phyloP scores from a whole-genome alignment of 2,329 filamentous ascomycete genomes.

The Myriosclerotinia curreyana region DNA sequence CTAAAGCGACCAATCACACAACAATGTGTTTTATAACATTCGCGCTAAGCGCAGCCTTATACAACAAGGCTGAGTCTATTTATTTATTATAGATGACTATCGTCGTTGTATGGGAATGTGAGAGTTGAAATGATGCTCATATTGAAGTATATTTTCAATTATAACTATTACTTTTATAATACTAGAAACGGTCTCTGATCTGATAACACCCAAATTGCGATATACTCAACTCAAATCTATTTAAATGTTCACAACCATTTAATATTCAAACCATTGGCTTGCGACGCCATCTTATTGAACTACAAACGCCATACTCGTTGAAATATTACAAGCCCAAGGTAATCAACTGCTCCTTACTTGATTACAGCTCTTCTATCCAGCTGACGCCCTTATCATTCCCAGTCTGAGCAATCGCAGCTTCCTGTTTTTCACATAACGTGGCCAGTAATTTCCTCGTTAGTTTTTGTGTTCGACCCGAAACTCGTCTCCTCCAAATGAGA shows the following conservation, averaged over 20 bases:
- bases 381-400: conserved; percentile 47
- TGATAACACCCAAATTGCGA: too few relatives aligned
- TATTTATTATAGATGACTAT: not conserved
- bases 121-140: too few relatives aligned
- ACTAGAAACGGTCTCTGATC: too few relatives aligned
- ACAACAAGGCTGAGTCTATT: not conserved
- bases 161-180: too few relatives aligned
- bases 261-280: not conserved
- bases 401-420: conserved; percentile 39
- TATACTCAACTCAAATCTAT: too few relatives aligned
- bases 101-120: too few relatives aligned
- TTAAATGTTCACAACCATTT: too few relatives aligned
- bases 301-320: not conserved
- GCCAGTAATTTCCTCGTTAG: conserved; percentile 47
- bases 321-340: conserved; percentile 47
- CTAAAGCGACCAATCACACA: not conserved
- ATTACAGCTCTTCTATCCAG: conserved; percentile 49
- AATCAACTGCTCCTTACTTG: conserved; percentile 47
- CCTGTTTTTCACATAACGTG: conserved; percentile 37
- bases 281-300: not conserved
- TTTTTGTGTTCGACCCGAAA: conserved; percentile 48
- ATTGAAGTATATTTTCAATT: too few relatives aligned
- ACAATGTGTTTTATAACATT: not conserved
- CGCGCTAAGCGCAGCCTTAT: not conserved
- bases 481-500: conserved; percentile 50